Evolutionary conservation across 768 basidiomycete species (phyloP).

Genomic region (Macrolepiota albuminosa): DNA sequence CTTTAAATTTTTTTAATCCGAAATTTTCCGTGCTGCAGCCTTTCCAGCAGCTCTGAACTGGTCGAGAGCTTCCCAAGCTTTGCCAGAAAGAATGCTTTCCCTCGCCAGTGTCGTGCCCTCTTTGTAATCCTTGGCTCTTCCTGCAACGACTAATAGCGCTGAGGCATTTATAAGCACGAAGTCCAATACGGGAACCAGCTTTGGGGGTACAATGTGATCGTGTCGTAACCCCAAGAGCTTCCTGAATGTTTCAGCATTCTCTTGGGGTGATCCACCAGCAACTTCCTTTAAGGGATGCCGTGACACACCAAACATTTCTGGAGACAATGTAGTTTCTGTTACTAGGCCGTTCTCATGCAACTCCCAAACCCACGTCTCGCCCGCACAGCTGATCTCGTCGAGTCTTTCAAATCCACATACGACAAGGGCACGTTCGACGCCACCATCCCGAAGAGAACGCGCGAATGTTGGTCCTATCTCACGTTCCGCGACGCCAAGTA

Average conservation of each 20-base stretch:
- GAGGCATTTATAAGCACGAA: slow-evolving; percentile 92
- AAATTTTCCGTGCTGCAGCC: slow-evolving; percentile 17
- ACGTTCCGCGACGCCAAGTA: slow-evolving; percentile 83
- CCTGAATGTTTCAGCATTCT: slow-evolving; percentile 77
- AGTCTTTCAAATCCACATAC: slow-evolving; percentile 90
- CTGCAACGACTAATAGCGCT: slow-evolving; percentile 81
- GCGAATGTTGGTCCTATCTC: slow-evolving; percentile 83
- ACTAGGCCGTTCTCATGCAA: slow-evolving; percentile 60
- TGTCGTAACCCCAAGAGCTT: slow-evolving; percentile 48
- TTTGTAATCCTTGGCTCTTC: slow-evolving; percentile 60
- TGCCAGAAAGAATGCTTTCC: slow-evolving; percentile 53
- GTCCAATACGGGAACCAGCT: slow-evolving; percentile 62
- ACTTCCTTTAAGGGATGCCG: slow-evolving; percentile 69
- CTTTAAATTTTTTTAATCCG: background rate
- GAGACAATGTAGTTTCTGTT: slow-evolving; percentile 56
- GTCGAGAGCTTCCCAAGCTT: slow-evolving; percentile 54
- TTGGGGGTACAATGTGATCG: slow-evolving; percentile 48
- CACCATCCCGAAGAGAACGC: slow-evolving; percentile 63
- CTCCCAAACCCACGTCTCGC: slow-evolving; percentile 84
- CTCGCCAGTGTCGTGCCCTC: slow-evolving; percentile 69
- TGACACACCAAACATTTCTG: slow-evolving; percentile 71
- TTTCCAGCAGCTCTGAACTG: slow-evolving; percentile 43
- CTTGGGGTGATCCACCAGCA: slow-evolving; percentile 62
- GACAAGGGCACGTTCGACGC: slow-evolving; percentile 81
- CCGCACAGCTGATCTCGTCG: slow-evolving; percentile 95